Evolutionary conservation across 1,284 basidiomycete genomes (phyloP).

Genomic region (Papiliotrema flavescens): DNA sequence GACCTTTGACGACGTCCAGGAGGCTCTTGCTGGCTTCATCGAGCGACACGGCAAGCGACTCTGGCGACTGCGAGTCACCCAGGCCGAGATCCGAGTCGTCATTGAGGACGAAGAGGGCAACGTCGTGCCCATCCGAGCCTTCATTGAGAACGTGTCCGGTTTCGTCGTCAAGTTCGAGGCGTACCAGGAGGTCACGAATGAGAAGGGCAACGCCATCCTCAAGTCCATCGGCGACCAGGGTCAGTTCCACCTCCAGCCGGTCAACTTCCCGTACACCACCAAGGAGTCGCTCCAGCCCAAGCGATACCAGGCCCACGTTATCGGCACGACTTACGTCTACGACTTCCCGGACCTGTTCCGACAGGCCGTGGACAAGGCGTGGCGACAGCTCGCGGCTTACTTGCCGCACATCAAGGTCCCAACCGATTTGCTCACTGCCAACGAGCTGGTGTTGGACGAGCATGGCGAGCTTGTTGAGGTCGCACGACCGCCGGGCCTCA

Average conservation of each 20-base stretch:
- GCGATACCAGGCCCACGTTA: slow-evolving; percentile 97
- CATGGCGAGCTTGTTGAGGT: slow-evolving; percentile 86
- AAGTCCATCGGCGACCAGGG: slow-evolving; percentile 91
- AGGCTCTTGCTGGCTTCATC: slow-evolving; percentile 94
- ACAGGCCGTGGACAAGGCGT: slow-evolving; percentile 90
- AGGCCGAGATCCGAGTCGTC: slow-evolving; percentile 90
- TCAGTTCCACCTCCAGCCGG: slow-evolving; percentile 86
- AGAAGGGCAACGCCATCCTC: slow-evolving; percentile 88
- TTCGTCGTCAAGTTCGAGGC: slow-evolving; percentile 98
- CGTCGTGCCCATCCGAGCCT: slow-evolving; percentile 89
- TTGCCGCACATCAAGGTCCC: slow-evolving; percentile 70
- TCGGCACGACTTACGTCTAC: slow-evolving; percentile 97
- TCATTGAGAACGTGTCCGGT: slow-evolving; percentile 97
- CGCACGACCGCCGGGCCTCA: slow-evolving; percentile 86
- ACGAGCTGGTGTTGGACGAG: slow-evolving; percentile 92
- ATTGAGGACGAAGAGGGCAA: slow-evolving; percentile 92
- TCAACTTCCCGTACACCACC: slow-evolving; percentile 87
- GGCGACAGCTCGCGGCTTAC: slow-evolving; percentile 67
- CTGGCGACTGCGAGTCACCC: slow-evolving; percentile 97
- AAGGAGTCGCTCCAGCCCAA: slow-evolving; percentile 99
- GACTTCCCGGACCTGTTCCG: slow-evolving; percentile 99
- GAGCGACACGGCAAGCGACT: slow-evolving; percentile 96
- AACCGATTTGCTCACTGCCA: slow-evolving; percentile 72
- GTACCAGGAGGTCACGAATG: slow-evolving; percentile 97
- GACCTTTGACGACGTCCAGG: slow-evolving; percentile 91